Evolutionary conservation across 176 grass and related monocot species (phyloP).

Genomic region (Carex parvula): DNA sequence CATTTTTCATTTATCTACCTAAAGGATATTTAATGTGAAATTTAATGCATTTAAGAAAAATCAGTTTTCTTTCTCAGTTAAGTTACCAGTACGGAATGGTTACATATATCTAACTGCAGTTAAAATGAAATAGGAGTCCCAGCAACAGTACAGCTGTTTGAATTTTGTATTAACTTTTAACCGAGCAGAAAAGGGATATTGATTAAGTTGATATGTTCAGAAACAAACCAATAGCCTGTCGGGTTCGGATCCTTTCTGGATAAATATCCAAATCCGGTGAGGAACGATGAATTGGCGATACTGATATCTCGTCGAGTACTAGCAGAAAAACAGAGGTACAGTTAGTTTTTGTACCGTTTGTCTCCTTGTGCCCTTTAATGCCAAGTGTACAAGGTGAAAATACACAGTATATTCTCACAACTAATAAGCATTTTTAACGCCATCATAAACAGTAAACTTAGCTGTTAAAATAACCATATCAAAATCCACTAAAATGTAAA

Average conservation of each 20-base stretch:
- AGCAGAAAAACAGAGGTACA: conserved; percentile 25
- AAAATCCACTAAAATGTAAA: neutral
- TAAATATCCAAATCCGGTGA: neutral
- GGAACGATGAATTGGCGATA: neutral
- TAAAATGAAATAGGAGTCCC: neutral
- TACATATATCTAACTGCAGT: neutral
- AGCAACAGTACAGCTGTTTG: too few relatives aligned
- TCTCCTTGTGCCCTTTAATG: conserved; percentile 20
- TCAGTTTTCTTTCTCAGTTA: neutral
- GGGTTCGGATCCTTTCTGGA: neutral
- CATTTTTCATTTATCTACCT: neutral
- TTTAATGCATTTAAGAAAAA: neutral
- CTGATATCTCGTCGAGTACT: neutral
- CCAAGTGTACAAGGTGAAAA: neutral
- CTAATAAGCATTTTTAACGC: neutral
- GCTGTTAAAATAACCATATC: neutral
- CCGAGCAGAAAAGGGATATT: neutral
- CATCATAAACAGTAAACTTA: neutral
- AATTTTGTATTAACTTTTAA: neutral
- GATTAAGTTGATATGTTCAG: too few relatives aligned
- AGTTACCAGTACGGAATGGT: neutral
- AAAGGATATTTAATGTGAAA: neutral
- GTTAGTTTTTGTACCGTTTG: conserved; percentile 33
- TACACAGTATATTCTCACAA: neutral
- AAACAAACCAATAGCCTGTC: neutral